Conservation (phyloP, 352 stramenopile genomes). For the Phytophthora rubi region DNA sequence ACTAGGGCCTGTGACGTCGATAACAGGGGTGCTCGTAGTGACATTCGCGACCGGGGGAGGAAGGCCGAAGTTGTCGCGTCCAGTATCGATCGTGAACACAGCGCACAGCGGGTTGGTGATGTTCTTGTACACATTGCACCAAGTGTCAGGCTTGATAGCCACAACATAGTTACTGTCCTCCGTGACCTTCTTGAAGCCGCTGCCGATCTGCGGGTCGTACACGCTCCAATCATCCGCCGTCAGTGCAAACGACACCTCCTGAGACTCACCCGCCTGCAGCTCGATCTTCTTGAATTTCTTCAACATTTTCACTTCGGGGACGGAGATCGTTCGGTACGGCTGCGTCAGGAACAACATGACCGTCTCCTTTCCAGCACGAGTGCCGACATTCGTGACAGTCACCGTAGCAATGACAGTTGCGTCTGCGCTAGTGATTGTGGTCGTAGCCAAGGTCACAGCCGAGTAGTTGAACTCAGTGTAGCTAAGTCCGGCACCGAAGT, state of each 20-base stretch:
- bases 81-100: slow-evolving; percentile 47
- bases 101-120: slow-evolving; percentile 49
- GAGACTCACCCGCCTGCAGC: slow-evolving; percentile 44
- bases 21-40: slow-evolving; percentile 6
- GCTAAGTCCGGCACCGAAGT: slow-evolving; percentile 66
- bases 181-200: slow-evolving; percentile 56
- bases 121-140: slow-evolving; percentile 69
- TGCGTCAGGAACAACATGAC: slow-evolving; percentile 81
- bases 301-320: slow-evolving; percentile 82
- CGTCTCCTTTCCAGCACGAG: slow-evolving; percentile 63
- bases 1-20: not conserved
- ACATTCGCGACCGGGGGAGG: slow-evolving; percentile 14
- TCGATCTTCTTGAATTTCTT: slow-evolving; percentile 83
- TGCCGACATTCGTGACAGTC: slow-evolving; percentile 75
- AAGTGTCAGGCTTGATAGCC: slow-evolving; percentile 65
- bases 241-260: slow-evolving; percentile 46
- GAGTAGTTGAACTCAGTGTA: slow-evolving; percentile 73
- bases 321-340: slow-evolving; percentile 56
- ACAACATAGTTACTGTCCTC: slow-evolving; percentile 71
- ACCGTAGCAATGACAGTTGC: slow-evolving; percentile 36
- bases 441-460: slow-evolving; percentile 44
- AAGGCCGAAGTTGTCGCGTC: slow-evolving; percentile 24
- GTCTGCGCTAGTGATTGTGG: slow-evolving; percentile 38
- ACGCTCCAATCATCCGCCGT: slow-evolving; percentile 59
- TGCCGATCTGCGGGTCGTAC: slow-evolving; percentile 66